These are phyloP conservation scores for Plicaturopsis crispa DNA, from an alignment of 768 basidiomycete species.

Conservation along the genomic window DNA sequence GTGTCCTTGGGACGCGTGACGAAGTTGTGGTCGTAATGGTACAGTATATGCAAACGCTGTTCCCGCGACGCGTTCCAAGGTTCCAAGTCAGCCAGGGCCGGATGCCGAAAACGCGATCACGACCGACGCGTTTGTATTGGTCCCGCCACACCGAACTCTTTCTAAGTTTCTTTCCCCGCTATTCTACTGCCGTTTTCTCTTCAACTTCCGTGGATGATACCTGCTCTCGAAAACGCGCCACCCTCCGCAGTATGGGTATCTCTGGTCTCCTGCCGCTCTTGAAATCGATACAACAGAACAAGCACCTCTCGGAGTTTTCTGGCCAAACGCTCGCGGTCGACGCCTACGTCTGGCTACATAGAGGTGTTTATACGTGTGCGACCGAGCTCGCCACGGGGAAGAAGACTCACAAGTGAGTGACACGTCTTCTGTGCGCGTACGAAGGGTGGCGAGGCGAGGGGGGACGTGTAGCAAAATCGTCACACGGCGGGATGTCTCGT, in stretches of 20 bases:
- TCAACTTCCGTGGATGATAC: neutral
- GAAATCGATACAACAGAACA: conserved; percentile 78
- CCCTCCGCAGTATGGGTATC: conserved; percentile 66
- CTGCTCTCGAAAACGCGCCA: neutral
- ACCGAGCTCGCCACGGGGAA: conserved; percentile 84
- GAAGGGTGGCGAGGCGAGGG: neutral
- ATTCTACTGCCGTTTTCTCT: neutral
- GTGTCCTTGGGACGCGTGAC: too few species aligned
- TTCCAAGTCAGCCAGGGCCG: too few species aligned
- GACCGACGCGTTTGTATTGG: too few species aligned
- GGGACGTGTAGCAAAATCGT: too few species aligned
- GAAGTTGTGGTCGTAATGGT: too few species aligned
- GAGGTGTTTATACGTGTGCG: conserved; percentile 85
- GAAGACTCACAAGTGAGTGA: conserved; percentile 73
- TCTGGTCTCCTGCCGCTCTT: conserved; percentile 83
- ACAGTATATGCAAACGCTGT: too few species aligned
- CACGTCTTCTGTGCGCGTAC: neutral
- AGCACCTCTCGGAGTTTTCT: conserved; percentile 72
- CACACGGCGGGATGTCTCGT: too few species aligned
- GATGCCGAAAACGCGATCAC: too few species aligned
- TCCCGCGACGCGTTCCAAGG: too few species aligned
- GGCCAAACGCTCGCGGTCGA: conserved; percentile 89
- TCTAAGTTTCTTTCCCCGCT: too few species aligned
- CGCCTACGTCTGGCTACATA: conserved; percentile 92
- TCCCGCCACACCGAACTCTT: too few species aligned